Conservation (phyloP, 225 moss, liverwort and hornwort species). For the Asterella californica region DNA sequence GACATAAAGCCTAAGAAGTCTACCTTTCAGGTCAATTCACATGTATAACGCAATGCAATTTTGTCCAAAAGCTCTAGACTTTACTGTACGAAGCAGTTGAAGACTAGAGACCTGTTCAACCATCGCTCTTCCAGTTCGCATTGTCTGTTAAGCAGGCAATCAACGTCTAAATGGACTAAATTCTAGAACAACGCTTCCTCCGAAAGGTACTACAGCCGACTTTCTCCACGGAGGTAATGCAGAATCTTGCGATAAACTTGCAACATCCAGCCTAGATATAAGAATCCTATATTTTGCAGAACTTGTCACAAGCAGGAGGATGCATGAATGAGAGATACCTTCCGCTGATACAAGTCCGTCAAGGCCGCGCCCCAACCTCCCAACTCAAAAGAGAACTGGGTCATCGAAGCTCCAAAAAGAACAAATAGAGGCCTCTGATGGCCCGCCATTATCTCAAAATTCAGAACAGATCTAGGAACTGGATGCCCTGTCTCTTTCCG, state of each 20-base stretch:
- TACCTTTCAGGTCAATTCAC: neutral
- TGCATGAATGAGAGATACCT: conserved; percentile 20
- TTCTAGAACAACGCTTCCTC: no score
- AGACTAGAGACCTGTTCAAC: no score
- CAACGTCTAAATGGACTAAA: no score
- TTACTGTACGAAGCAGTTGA: no score
- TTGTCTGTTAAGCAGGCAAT: no score
- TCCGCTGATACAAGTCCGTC: conserved; percentile 44
- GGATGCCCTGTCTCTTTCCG: no score
- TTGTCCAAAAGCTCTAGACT: no score
- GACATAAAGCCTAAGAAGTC: neutral
- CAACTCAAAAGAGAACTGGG: conserved; percentile 44
- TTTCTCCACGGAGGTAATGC: neutral
- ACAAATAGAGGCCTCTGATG: conserved; percentile 51
- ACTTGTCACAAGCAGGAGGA: neutral
- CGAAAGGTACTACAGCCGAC: neutral
- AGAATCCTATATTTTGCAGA: neutral
- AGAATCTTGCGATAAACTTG: neutral
- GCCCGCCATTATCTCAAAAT: conserved; percentile 25
- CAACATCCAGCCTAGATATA: neutral
- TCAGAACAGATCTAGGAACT: no score
- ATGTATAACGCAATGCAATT: neutral
- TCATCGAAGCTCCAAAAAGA: conserved; percentile 57
- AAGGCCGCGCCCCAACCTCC: conserved; percentile 58
- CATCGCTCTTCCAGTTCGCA: no score